Conservation (phyloP, 2,329 filamentous ascomycete genomes). For the Colletotrichum sp. region DNA sequence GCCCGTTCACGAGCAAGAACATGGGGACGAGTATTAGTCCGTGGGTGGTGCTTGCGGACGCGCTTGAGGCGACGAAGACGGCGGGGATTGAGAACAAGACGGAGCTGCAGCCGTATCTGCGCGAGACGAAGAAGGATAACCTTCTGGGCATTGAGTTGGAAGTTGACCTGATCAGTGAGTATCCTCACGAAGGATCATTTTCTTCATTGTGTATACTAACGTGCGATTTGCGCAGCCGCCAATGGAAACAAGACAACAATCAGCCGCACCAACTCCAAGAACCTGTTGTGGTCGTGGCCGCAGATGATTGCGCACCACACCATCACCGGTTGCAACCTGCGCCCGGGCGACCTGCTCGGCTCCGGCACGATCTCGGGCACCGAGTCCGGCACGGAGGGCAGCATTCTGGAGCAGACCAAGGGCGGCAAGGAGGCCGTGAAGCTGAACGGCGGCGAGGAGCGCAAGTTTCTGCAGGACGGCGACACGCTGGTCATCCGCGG, state of each 20-base stretch:
- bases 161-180: slow-evolving; percentile 43
- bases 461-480: slow-evolving; percentile 76
- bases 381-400: slow-evolving; percentile 67
- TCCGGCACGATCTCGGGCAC: slow-evolving; percentile 78
- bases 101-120: slow-evolving; percentile 49
- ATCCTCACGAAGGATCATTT: no score
- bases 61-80: slow-evolving; percentile 43
- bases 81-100: slow-evolving; percentile 35
- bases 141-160: slow-evolving; percentile 42
- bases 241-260: slow-evolving; percentile 31
- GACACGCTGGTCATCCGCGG: slow-evolving; percentile 73
- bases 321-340: slow-evolving; percentile 76
- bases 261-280: slow-evolving; percentile 33
- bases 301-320: slow-evolving; percentile 87
- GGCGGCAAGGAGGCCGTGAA: slow-evolving; percentile 70
- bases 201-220: no score
- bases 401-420: slow-evolving; percentile 74
- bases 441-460: slow-evolving; percentile 68
- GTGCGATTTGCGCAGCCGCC: slow-evolving; percentile 25
- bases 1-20: slow-evolving; percentile 67
- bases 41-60: slow-evolving; percentile 67
- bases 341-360: slow-evolving; percentile 76
- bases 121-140: slow-evolving; percentile 55
- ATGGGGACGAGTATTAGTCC: slow-evolving; percentile 65
- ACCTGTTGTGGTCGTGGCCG: slow-evolving; percentile 78